Evolutionary conservation across 129 eudicot species (phyloP).

Genomic region (Tagetes patula): DNA sequence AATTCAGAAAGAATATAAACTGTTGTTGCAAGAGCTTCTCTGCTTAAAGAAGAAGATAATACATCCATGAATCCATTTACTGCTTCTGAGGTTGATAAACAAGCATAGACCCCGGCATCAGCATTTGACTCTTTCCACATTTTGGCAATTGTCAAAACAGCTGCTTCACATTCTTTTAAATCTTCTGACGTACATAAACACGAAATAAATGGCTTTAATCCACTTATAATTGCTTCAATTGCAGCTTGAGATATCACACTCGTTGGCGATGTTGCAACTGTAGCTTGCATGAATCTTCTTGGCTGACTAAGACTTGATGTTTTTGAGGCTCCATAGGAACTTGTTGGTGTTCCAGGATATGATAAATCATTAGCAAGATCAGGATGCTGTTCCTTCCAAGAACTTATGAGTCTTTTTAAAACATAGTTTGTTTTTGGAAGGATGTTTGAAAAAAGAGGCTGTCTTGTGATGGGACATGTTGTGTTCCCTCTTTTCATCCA

Average conservation of each 20-base stretch:
- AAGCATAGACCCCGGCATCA: constrained; percentile 51
- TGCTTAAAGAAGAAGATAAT: constrained; percentile 63
- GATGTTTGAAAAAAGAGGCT: constrained; percentile 55
- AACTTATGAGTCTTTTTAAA: constrained; percentile 63
- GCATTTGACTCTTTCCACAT: constrained; percentile 66
- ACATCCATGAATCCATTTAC: constrained; percentile 73
- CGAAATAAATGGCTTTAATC: constrained; percentile 55
- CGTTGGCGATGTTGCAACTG: constrained; percentile 58
- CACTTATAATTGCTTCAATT: constrained; percentile 58
- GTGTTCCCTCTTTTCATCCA: constrained; percentile 80
- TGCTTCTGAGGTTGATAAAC: constrained; percentile 53
- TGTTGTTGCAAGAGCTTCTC: constrained; percentile 60
- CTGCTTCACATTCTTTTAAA: constrained; percentile 67
- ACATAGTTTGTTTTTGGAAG: constrained; percentile 80
- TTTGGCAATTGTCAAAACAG: constrained; percentile 50
- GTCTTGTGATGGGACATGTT: constrained; percentile 80
- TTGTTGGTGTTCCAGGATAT: constrained; percentile 52
- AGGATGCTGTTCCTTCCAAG: constrained; percentile 78
- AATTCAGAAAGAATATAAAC: constrained; percentile 61
- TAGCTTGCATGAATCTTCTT: constrained; percentile 48
- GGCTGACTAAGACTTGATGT: constrained; percentile 38
- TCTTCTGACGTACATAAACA: constrained; percentile 68
- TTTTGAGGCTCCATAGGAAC: constrained; percentile 38
- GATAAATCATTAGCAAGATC: constrained; percentile 67
- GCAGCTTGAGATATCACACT: constrained; percentile 81